Evolutionary conservation across 164 flowering plant genomes (phyloP), one percentile per base, ranked within the genome.

Genomic region (Annona squamosa): DNA sequence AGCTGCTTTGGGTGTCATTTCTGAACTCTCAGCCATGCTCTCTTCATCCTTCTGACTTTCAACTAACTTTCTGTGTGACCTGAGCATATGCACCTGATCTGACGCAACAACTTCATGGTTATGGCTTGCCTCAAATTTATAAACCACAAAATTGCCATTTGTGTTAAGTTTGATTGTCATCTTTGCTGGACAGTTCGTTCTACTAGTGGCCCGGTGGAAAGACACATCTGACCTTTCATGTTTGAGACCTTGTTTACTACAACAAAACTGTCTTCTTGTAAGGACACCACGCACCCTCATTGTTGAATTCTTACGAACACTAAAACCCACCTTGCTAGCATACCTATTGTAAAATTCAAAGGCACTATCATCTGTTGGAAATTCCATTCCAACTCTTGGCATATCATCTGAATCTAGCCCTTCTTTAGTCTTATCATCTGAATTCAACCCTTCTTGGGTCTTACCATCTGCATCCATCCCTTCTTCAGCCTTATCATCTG

Each of bases 1-100:
- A 26, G 37, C 37, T 26, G 37, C 37, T 26, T 26, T 9, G 12
- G 68, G 13, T 42, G 42, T 19, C 17, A 52, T 52, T 10, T 16
- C 59, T 52, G 10, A 52, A 16, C 13, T 52, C 9, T 52, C 57
- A 6, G 13, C 57, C 57, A 52, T 52, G 13, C 13, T 16, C 13
- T 10, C 59, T 52, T 3, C 4, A 3, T 6, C 69, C 5, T 46
- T 37, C n/a, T 62, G 68, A 18, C 73, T 19, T 44, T 46, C n/a
- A 17, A 41, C 43, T 42, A 70, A 9, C 43, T 69, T 69, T 70
- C 77, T 19, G 18, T 75, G 77, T 46, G 77, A 75, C 65, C 77
- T 69, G 10, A 68, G 13, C 48, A 44, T 12, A 37, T 44, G 70
- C 2, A 46, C 48, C 6, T 68, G 0, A 2, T 6, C 7, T 44